phyloP scores from a whole-genome alignment of 2,329 filamentous ascomycete species.

The Cercospora sp. region DNA sequence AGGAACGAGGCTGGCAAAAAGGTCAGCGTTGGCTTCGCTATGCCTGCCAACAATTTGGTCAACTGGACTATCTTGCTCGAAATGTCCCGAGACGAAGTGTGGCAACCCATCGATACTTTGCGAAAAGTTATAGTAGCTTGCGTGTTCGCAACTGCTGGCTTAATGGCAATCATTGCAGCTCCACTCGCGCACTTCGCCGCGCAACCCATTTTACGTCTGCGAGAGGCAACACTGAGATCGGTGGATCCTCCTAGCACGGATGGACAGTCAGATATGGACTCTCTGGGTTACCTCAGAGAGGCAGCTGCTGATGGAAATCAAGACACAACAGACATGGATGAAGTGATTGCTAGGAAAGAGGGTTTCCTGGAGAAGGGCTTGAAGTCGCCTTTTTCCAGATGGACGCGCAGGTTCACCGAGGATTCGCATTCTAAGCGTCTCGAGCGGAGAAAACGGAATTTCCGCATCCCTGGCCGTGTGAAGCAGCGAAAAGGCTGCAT shows the following conservation, averaged over 20 bases:
- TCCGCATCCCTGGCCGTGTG: constrained; percentile 84
- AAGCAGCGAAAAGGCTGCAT: constrained; percentile 71
- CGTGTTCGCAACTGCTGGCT: constrained; percentile 75
- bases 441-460: constrained; percentile 50
- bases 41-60: constrained; percentile 66
- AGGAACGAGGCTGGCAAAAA: constrained; percentile 68
- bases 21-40: constrained; percentile 80
- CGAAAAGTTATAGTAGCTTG: constrained; percentile 79
- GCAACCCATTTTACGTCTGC: constrained; percentile 73
- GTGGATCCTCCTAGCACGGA: constrained; percentile 60
- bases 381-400: constrained; percentile 18
- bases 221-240: constrained; percentile 71
- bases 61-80: constrained; percentile 85
- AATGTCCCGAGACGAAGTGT: constrained; percentile 71
- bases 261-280: constrained; percentile 33
- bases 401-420: constrained; percentile 30
- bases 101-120: constrained; percentile 71
- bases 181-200: constrained; percentile 82
- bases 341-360: constrained; percentile 47
- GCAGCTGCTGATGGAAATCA: constrained; percentile 41
- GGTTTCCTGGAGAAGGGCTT: constrained; percentile 45
- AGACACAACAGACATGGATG: constrained; percentile 38
- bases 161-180: constrained; percentile 69
- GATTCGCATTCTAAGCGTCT: constrained; percentile 39
- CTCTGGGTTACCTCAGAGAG: constrained; percentile 25